A percentile compares a stretch with the other conserved stretches of the same genome.
Evolutionary conservation across 306 rosid species (phyloP).

Genomic region (Acacia confusa): DNA sequence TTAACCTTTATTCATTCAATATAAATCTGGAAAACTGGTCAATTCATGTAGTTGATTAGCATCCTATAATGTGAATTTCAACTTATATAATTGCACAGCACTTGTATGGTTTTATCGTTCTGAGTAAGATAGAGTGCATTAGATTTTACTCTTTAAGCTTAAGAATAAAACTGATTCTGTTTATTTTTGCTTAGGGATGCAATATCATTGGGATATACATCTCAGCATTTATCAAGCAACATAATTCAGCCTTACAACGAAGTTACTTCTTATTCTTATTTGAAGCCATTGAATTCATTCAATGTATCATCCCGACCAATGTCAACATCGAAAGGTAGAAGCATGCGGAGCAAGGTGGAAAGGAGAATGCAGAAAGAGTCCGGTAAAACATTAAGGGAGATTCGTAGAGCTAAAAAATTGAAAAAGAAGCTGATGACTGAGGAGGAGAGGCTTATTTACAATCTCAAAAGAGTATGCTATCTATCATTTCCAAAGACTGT

Average conservation of each 20-base stretch:
- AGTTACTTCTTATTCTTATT: slow-evolving; percentile 36
- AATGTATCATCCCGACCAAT: slow-evolving; percentile 56
- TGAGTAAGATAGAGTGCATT: neutral
- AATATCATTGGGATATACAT: slow-evolving; percentile 38
- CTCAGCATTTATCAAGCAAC: slow-evolving; percentile 40
- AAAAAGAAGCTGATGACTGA: slow-evolving; percentile 95
- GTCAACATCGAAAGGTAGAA: slow-evolving; percentile 83
- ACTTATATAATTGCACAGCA: too few relatives aligned
- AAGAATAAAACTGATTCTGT: slow-evolving; percentile 26
- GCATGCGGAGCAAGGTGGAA: slow-evolving; percentile 95
- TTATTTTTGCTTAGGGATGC: slow-evolving; percentile 48
- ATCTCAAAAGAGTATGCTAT: slow-evolving; percentile 81
- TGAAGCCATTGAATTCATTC: slow-evolving; percentile 44
- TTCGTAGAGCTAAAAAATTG: slow-evolving; percentile 78
- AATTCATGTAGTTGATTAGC: neutral
- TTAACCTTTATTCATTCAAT: neutral
- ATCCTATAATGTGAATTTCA: neutral
- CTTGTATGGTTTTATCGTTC: neutral
- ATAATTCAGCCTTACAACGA: slow-evolving; percentile 34
- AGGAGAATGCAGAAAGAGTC: slow-evolving; percentile 87
- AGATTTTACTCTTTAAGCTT: neutral
- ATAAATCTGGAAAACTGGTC: neutral
- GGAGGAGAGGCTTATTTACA: slow-evolving; percentile 84
- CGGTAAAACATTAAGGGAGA: slow-evolving; percentile 87
- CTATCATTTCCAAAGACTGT: neutral